Evolutionary conservation across 2,329 filamentous ascomycete species (phyloP), one percentile per base, ranked within the genome.

Genomic region (Diaporthe sp.): DNA sequence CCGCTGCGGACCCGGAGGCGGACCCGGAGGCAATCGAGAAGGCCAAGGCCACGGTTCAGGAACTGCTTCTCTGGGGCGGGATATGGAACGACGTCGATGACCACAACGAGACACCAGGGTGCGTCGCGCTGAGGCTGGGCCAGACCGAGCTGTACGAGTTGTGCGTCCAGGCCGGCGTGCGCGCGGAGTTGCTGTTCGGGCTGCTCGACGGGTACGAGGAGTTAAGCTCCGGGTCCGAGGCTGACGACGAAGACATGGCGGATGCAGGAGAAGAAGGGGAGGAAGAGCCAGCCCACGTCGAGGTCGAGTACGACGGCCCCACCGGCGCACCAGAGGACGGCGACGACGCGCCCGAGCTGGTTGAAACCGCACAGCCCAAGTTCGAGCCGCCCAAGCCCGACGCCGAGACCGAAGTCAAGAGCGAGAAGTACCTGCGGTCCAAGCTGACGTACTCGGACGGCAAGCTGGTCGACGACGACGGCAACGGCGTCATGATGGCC

Each of bases 81-180:
- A 98, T 98, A 79, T 99, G 97, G 97, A 99, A 99, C 85, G 96
- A 98, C 83, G 87, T 98, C 74, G 95, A 98, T 83, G 86, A 88
- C 79, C 93, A 94, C 79, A 90, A 95, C 80, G 96, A 98, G 87
- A 98, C 97, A 4, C 95, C 97, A 0, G 97, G 95, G 10, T 98
- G 96, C 83, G 87, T 98, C 58, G 97, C 97, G 12, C 88, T 89
- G 75, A 86, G 91, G 37, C 82, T 98, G 34, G 93, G 94, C 0
- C 87, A 94, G 80, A 88, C 85, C 72, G 89, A 91, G 68, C 85
- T 98, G 49, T 98, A 99, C 82, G 90, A 93, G 55, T 84, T 95
- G 75, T 94, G 96, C 82, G 94, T 98, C 10, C 94, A 96, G 82
- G 96, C 96, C 2, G 97, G 97, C 22, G 94, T 98, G 73, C 90